Conservation (phyloP, 129 eudicot species). For the Pseudognaphalium luteoalbum region DNA sequence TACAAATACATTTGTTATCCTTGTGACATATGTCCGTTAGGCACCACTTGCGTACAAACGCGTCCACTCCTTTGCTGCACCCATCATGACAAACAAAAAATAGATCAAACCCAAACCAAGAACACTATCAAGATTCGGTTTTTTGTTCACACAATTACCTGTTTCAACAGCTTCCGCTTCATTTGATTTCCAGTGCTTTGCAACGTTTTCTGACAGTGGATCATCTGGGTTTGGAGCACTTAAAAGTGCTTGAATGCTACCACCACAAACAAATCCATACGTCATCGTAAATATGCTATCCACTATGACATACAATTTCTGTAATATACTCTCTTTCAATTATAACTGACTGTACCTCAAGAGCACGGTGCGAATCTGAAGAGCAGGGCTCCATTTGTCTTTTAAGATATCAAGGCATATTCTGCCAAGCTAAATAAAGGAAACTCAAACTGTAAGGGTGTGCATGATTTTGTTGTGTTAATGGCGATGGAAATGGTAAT, state of each 20-base stretch:
- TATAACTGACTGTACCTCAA: slow-evolving; percentile 31
- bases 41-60: slow-evolving; percentile 54
- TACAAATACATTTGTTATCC: slow-evolving; percentile 16
- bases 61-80: slow-evolving; percentile 55
- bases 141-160: slow-evolving; percentile 21
- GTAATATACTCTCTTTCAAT: no score
- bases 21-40: slow-evolving; percentile 11
- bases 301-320: neutral
- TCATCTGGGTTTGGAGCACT: slow-evolving; percentile 60
- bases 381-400: slow-evolving; percentile 65
- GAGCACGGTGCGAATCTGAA: slow-evolving; percentile 52
- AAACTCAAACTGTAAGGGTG: slow-evolving; percentile 1
- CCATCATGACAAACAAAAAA: neutral
- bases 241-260: slow-evolving; percentile 54
- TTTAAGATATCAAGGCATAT: slow-evolving; percentile 64
- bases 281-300: neutral
- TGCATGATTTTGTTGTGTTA: no score
- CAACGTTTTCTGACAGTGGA: slow-evolving; percentile 54
- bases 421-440: slow-evolving; percentile 44
- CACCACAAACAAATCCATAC: neutral
- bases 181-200: slow-evolving; percentile 59
- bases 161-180: slow-evolving; percentile 59
- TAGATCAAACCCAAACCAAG: neutral
- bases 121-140: neutral
- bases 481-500: no score